Evolutionary conservation across 2,329 filamentous ascomycete species (phyloP).

Genomic region (Epichloe sp.): DNA sequence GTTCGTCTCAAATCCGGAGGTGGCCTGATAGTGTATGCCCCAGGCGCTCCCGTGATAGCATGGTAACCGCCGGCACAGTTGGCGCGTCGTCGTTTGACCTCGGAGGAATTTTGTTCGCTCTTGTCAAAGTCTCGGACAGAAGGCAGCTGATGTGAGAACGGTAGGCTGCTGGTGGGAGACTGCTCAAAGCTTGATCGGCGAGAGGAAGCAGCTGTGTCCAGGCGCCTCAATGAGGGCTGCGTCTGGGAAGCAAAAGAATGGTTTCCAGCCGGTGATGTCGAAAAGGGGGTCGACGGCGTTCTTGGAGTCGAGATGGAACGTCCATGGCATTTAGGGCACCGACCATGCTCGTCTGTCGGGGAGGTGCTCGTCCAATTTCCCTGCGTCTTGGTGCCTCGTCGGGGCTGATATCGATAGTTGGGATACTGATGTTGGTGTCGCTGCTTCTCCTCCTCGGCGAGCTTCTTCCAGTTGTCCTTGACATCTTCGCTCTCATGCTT

Average conservation of each 20-base stretch:
- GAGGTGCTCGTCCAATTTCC: constrained; percentile 19
- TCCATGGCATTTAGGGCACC: constrained; percentile 61
- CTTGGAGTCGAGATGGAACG: constrained; percentile 49
- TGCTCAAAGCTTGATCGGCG: constrained; percentile 17
- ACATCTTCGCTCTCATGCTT: constrained; percentile 57
- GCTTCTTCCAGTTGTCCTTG: constrained; percentile 75
- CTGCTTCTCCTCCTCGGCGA: constrained; percentile 87
- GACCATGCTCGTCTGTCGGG: constrained; percentile 35
- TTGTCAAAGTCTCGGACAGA: constrained; percentile 20
- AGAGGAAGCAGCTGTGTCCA: constrained; percentile 12
- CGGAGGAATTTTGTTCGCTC: constrained; percentile 30
- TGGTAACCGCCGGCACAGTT: constrained; percentile 28
- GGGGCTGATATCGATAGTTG: constrained; percentile 86
- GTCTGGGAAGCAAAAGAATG: constrained; percentile 10
- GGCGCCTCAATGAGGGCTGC: constrained; percentile 9
- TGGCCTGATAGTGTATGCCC: constrained; percentile 6
- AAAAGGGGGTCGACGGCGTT: constrained; percentile 40
- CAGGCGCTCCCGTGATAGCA: constrained; percentile 8
- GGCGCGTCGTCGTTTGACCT: constrained; percentile 50
- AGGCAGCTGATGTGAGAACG: constrained; percentile 12
- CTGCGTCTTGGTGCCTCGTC: constrained; percentile 37
- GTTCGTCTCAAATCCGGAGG: constrained; percentile 9
- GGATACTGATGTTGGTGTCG: constrained; percentile 84
- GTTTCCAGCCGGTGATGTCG: constrained; percentile 20
- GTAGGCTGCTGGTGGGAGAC: constrained; percentile 12